Conservation (phyloP, 1,284 basidiomycete genomes). For the Fistulina hepatica region DNA sequence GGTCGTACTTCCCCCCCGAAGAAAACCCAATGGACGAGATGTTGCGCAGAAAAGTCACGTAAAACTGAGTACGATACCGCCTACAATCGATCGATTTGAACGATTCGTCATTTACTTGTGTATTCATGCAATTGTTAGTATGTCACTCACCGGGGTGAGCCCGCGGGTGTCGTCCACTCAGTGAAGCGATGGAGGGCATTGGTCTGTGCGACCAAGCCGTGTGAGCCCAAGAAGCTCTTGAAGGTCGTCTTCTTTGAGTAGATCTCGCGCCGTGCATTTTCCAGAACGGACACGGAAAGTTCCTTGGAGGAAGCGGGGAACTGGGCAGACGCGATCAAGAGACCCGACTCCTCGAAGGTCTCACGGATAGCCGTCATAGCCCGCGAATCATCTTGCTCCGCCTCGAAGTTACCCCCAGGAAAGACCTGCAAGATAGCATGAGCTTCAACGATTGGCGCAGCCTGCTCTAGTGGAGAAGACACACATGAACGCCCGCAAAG, state of each 20-base stretch:
- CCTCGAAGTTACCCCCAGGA: slow-evolving; percentile 59
- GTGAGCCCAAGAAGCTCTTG: slow-evolving; percentile 37
- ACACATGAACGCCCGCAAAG: slow-evolving; percentile 56
- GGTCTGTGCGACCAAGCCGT: slow-evolving; percentile 33
- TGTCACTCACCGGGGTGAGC: slow-evolving; percentile 35
- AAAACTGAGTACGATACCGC: slow-evolving; percentile 61
- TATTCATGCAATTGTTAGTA: slow-evolving; percentile 1
- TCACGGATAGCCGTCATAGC: slow-evolving; percentile 57
- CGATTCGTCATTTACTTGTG: too few species aligned
- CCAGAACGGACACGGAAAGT: slow-evolving; percentile 31
- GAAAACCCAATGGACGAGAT: slow-evolving; percentile 36
- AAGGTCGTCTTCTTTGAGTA: slow-evolving; percentile 42
- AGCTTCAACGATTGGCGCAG: too few species aligned
- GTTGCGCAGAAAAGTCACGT: slow-evolving; percentile 43
- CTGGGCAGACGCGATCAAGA: slow-evolving; percentile 43
- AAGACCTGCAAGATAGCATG: slow-evolving; percentile 42
- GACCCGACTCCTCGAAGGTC: slow-evolving; percentile 63
- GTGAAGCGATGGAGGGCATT: slow-evolving; percentile 50
- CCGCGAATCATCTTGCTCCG: slow-evolving; percentile 43
- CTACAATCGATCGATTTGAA: slow-evolving; percentile 23
- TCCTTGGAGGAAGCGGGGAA: slow-evolving; percentile 11
- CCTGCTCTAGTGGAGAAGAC: slow-evolving; percentile 15
- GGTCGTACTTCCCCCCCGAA: slow-evolving; percentile 41
- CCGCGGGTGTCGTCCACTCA: slow-evolving; percentile 55
- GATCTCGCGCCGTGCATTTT: slow-evolving; percentile 44